Evolutionary conservation across 1,139 yeast genomes (phyloP).

Genomic region (Zygotorulaspora mrakii): DNA sequence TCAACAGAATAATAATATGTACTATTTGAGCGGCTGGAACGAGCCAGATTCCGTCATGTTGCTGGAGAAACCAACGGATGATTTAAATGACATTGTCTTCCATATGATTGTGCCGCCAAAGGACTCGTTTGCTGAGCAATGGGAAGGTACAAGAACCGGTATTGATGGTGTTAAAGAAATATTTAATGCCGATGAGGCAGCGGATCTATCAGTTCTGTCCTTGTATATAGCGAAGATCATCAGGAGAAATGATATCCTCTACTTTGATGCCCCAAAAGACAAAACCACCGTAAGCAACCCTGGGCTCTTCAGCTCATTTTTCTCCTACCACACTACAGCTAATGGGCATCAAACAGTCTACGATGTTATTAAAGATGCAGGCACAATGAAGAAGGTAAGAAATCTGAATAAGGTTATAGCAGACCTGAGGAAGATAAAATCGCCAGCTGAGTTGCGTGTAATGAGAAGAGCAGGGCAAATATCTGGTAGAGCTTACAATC

Average conservation of each 20-base stretch:
- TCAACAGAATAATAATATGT: slow-evolving; percentile 87
- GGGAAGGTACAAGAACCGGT: slow-evolving; percentile 96
- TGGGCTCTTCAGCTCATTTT: slow-evolving; percentile 27
- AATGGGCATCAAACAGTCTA: slow-evolving; percentile 31
- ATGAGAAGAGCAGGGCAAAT: slow-evolving; percentile 82
- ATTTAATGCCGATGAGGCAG: slow-evolving; percentile 82
- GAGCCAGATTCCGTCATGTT: slow-evolving; percentile 84
- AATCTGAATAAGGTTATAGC: slow-evolving; percentile 52
- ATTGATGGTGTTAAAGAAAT: slow-evolving; percentile 72
- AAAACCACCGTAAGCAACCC: slow-evolving; percentile 20
- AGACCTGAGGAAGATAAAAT: slow-evolving; percentile 62
- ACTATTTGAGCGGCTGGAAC: slow-evolving; percentile 85
- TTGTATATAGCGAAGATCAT: slow-evolving; percentile 47
- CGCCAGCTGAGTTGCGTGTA: slow-evolving; percentile 67
- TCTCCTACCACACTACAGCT: slow-evolving; percentile 20
- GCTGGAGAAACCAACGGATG: slow-evolving; percentile 58
- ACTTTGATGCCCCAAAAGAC: slow-evolving; percentile 42
- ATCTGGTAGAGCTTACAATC: slow-evolving; percentile 78
- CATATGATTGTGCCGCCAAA: slow-evolving; percentile 88
- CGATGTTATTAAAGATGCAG: slow-evolving; percentile 26
- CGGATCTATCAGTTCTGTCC: slow-evolving; percentile 45
- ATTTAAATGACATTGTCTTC: slow-evolving; percentile 52
- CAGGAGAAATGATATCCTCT: slow-evolving; percentile 47
- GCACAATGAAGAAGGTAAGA: slow-evolving; percentile 39
- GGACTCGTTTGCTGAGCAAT: slow-evolving; percentile 69